Conservation (phyloP, 345 rosid genomes). For the Excoecaria agallocha region DNA sequence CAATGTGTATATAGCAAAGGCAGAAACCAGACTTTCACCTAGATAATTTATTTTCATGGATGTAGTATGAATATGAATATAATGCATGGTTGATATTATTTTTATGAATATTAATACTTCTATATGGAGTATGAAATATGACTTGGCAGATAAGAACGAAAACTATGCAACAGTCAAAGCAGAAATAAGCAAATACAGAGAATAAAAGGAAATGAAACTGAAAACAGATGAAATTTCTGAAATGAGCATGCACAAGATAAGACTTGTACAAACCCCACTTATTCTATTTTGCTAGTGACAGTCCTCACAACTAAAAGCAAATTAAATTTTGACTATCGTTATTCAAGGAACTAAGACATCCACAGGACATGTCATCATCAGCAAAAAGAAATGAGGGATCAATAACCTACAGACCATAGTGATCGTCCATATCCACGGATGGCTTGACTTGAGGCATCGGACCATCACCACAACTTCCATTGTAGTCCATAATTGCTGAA, state of each 20-base stretch:
- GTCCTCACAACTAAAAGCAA: neutral
- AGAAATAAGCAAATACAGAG: no score
- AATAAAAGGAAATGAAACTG: neutral
- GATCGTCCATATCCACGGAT: conserved; percentile 39
- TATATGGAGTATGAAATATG: no score
- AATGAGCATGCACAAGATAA: neutral
- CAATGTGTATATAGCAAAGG: no score
- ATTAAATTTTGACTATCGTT: neutral
- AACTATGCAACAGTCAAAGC: no score
- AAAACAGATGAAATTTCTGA: no score
- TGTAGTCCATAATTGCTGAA: conserved; percentile 14
- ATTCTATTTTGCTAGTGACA: no score
- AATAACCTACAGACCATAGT: conserved; percentile 29
- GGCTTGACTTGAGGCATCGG: conserved; percentile 24
- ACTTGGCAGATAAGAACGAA: no score
- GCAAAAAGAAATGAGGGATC: neutral
- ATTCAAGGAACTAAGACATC: neutral
- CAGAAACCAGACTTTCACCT: no score
- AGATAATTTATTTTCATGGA: no score
- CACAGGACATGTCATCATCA: conserved; percentile 5
- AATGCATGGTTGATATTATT: no score
- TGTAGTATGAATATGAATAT: no score
- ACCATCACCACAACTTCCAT: conserved; percentile 21
- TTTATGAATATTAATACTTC: no score
- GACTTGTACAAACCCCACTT: neutral